Percentiles rank a stretch among this genome's conserved stretches.
phyloP scores from a whole-genome alignment of 179 eudicot species.

The Spergularia azorica region DNA sequence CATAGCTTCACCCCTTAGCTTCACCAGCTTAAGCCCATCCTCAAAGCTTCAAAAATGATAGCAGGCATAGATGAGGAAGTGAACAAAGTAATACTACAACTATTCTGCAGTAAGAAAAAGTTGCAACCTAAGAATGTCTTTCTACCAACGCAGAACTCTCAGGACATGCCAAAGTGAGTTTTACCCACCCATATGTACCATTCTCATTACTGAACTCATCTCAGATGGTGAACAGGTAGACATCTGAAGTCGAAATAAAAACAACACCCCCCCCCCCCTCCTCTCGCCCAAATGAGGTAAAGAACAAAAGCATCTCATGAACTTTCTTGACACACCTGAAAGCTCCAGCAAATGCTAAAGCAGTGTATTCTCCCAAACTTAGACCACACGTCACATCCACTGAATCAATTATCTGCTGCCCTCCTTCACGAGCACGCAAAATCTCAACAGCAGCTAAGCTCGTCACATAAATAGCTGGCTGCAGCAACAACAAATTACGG shows the following conservation, averaged over 20 bases:
- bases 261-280: no score
- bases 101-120: background rate
- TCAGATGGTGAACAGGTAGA: no score
- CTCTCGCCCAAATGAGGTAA: background rate
- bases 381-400: conserved; percentile 95
- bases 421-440: conserved; percentile 92
- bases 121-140: background rate
- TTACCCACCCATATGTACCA: background rate
- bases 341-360: conserved; percentile 89
- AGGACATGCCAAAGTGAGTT: background rate
- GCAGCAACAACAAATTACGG: conserved; percentile 25
- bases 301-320: conserved; percentile 4
- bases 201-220: no score
- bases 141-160: background rate
- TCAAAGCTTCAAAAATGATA: conserved; percentile 59
- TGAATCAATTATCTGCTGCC: conserved; percentile 81
- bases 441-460: conserved; percentile 95
- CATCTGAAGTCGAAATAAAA: no score
- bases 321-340: conserved; percentile 57
- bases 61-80: conserved; percentile 11
- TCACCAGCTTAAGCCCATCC: conserved; percentile 90
- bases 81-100: background rate
- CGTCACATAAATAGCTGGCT: conserved; percentile 98
- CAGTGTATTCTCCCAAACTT: conserved; percentile 93
- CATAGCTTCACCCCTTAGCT: conserved; percentile 90